Base-by-base conservation (phyloP, 805 yeast genomes). In the Isabelozyma pseudorhagii region DNA sequence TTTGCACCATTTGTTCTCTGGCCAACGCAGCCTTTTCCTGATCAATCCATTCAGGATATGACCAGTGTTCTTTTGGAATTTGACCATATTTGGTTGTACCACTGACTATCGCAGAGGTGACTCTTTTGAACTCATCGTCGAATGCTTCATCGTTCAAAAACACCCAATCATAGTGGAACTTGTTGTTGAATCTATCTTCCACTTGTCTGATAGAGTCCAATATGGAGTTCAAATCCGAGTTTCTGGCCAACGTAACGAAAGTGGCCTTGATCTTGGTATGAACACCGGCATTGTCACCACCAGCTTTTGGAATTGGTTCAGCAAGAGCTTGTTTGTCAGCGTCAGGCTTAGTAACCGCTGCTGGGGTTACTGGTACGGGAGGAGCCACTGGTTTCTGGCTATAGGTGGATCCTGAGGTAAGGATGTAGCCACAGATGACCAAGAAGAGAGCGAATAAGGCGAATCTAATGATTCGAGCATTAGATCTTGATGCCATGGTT, bases 111-210 rank as follows among this genome's bases (percentile, higher is more conserved):
- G 87, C 78, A 1, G 80, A 54, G 11, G 96, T 87, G 28, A 82
- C 78, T 27, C 71, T 69, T 59, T 82, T 89, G 68, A 94, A 93
- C 59, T 89, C 94, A 2, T 89, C 91, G 46, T 82, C 76, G 70
- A 93, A 94, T 44, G 79, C 85, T 50, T 84, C 90, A 65, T 93
- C 97, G 67, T 93, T 93, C 59, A 93, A 76, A 67, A 93, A 94
- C 27, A 91, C 94, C 97, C 98, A 93, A 59, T 96, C 97, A 64
- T 93, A 93, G 54, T 87, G 78, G 71, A 72, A 92, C 44, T 87
- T 78, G 14, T 71, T 64, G 74, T 93, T 93, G 77, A 94, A 93
- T 54, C 97, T 77, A 67, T 91, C 97, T 70, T 93, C 97, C 48
- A 92, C 80, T 44, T 84, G 80, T 66, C 89, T 78, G 52, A 89